Evolutionary conservation across 192 early-diverging fungal species (phyloP), one percentile per base, ranked within the genome.

Genomic region (Dissophora globulifera): DNA sequence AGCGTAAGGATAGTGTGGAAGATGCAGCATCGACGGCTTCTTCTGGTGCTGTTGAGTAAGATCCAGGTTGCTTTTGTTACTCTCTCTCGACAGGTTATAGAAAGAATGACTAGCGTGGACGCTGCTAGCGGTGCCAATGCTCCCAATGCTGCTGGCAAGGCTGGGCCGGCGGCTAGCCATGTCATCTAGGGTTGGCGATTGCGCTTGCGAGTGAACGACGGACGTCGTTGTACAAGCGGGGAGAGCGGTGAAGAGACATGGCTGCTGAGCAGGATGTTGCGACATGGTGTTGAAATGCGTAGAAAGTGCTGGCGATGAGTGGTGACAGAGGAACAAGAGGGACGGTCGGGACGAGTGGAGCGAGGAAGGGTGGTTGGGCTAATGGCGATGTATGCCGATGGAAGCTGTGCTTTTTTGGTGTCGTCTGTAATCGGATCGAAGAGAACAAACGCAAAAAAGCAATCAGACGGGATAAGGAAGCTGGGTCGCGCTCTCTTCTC

Each of bases 11-110:
- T 45, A 42, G 25, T 69, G 51, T 59, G 57, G 58, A 45, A 43
- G 49, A 50, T 49, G 41, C 26, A 50, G 59, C n/a, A n/a, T n/a
- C n/a, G n/a, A n/a, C n/a, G n/a, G n/a, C n/a, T n/a, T n/a, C n/a
- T n/a, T n/a, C n/a, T n/a, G 5, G 48, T 30, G n/a, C 31, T 26
- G n/a, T 16, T 53, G 50, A 43, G 57, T 54, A 3, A 75, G 30
- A 20, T 75, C 71, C 2, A 75, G n/a, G 32, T 66, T 75, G 22
- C 71, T 66, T 30, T 51, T 75, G 42, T 75, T 75, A 26, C 62
- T 59, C 1, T 64, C 49, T n/a, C 52, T 64, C 30, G 62, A 58
- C 4, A 75, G 71, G 62, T 59, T 75, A 32, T 75, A 75, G 43
- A 75, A 75, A 32, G 70, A 65, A 23, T 50, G 52, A 7, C n/a